These are phyloP conservation scores for Fonsecaea monophora DNA, from an alignment of 2,329 filamentous ascomycete species.

Conservation along the genomic window DNA sequence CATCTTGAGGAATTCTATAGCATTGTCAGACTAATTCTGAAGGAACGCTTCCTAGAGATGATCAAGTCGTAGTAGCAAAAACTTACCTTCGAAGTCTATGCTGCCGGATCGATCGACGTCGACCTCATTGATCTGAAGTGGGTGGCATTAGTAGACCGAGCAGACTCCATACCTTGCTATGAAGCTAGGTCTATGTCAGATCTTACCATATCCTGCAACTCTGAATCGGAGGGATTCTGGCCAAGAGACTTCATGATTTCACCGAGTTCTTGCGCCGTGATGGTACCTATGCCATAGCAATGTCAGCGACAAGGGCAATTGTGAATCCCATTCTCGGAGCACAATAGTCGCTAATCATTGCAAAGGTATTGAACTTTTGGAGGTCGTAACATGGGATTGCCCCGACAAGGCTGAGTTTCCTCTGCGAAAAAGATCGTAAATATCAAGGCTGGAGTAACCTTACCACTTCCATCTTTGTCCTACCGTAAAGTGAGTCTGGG, in stretches of 20 bases:
- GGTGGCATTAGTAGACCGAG: not conserved
- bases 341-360: conserved; percentile 13
- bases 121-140: conserved; percentile 64
- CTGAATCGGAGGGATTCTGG: conserved; percentile 67
- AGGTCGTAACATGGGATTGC: not conserved
- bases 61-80: not conserved
- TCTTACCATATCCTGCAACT: conserved; percentile 65
- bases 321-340: not conserved
- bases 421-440: not conserved
- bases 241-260: conserved; percentile 69
- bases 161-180: not conserved
- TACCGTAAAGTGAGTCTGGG: conserved; percentile 26
- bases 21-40: not conserved
- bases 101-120: conserved; percentile 70
- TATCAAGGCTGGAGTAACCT: conserved; percentile 17
- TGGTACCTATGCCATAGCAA: conserved; percentile 58
- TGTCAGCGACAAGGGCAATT: not conserved
- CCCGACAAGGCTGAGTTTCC: conserved; percentile 23
- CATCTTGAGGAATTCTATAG: conserved; percentile 68
- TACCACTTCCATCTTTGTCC: conserved; percentile 45
- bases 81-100: conserved; percentile 67
- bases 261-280: conserved; percentile 69
- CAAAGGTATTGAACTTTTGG: not conserved
- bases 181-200: not conserved
- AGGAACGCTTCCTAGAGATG: not conserved